phyloP scores from a whole-genome alignment of 148 eudicot species.

The Beta vulgaris region DNA sequence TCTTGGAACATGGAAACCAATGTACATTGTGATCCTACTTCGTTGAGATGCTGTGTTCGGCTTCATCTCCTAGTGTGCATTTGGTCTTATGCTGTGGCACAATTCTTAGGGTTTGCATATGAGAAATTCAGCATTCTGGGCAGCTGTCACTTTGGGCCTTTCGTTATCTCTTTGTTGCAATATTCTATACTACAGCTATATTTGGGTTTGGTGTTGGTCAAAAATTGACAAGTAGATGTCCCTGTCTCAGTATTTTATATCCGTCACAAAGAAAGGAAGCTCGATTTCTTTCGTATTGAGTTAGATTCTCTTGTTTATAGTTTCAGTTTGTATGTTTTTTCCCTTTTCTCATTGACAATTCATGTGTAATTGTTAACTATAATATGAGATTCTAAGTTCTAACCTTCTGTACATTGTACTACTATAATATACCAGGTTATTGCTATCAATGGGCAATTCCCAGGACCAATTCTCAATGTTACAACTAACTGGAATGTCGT shows the following conservation, averaged over 20 bases:
- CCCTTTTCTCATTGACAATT: neutral
- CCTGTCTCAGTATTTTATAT: neutral
- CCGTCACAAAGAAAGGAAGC: neutral
- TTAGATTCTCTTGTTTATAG: neutral
- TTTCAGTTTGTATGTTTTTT: neutral
- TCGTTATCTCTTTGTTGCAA: neutral
- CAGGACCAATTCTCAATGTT: constrained; percentile 89
- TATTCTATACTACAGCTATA: neutral
- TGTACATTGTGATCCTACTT: neutral
- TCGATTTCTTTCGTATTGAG: neutral
- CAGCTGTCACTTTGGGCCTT: neutral
- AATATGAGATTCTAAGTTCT: constrained; percentile 4
- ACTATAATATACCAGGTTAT: constrained; percentile 65
- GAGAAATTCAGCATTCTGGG: neutral
- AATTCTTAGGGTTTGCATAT: neutral
- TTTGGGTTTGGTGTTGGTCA: neutral
- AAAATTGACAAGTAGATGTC: neutral
- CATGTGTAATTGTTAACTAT: neutral
- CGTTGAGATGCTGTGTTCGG: neutral
- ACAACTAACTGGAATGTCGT: constrained; percentile 97
- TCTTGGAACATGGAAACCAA: neutral
- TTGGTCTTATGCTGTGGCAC: constrained; percentile 7
- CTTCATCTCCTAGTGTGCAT: neutral
- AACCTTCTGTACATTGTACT: neutral
- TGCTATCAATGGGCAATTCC: constrained; percentile 85